phyloP scores from a whole-genome alignment of 176 grass and related monocot genomes.

The Lolium rigidum region DNA sequence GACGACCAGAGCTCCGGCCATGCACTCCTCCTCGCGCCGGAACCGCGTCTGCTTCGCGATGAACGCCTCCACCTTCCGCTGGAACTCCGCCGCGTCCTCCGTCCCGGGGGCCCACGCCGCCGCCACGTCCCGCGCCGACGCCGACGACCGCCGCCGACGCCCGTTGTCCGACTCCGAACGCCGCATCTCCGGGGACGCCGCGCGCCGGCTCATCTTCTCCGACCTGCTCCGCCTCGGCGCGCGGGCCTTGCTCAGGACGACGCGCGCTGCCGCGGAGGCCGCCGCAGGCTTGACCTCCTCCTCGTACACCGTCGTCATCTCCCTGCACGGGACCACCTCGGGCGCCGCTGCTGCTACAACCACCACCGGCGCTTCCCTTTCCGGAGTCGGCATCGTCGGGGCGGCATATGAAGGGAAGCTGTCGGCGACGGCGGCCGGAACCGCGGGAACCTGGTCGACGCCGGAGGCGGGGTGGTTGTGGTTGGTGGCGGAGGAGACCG shows the following conservation, averaged over 20 bases:
- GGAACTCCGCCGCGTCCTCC: constrained; percentile 81
- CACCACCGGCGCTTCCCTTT: background rate
- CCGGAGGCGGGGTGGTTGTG: background rate
- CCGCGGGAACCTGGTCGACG: background rate
- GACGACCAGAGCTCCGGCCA: constrained; percentile 32
- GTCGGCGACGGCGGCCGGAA: background rate
- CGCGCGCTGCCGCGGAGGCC: constrained; percentile 24
- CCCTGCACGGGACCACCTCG: background rate
- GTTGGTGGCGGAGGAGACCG: background rate
- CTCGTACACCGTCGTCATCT: constrained; percentile 33
- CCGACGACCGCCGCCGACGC: constrained; percentile 46
- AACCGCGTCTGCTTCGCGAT: constrained; percentile 82
- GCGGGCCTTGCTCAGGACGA: constrained; percentile 40
- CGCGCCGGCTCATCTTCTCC: constrained; percentile 56
- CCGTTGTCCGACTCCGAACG: constrained; percentile 65
- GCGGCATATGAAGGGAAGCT: background rate
- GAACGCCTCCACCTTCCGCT: constrained; percentile 81
- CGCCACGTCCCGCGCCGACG: constrained; percentile 43
- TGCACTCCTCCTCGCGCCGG: constrained; percentile 91
- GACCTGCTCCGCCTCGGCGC: constrained; percentile 60
- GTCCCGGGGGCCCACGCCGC: constrained; percentile 32
- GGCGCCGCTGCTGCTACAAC: background rate
- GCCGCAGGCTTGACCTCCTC: constrained; percentile 33
- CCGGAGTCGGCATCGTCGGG: background rate
- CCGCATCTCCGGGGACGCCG: constrained; percentile 59